Evolutionary conservation across 2,329 filamentous ascomycete species (phyloP).

Genomic region (Magnaporthiopsis rhizophila): DNA sequence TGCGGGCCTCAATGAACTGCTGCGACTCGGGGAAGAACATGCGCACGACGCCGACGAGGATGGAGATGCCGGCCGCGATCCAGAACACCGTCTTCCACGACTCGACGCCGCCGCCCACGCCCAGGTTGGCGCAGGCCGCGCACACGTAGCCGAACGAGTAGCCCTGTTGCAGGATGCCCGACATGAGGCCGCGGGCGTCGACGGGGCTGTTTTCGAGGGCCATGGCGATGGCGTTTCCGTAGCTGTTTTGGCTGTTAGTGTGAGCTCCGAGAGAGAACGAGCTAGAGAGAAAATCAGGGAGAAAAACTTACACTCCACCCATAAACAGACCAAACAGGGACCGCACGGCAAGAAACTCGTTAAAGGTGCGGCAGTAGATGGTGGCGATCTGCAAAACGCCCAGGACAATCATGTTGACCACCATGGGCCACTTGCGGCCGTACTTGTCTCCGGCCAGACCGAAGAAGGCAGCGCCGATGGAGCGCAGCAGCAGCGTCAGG

Average conservation of each 20-base stretch:
- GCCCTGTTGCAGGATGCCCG: slow-evolving; percentile 74
- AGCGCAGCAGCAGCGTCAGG: slow-evolving; percentile 65
- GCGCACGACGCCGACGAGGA: slow-evolving; percentile 60
- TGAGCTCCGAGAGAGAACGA: too few relatives aligned
- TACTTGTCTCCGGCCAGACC: slow-evolving; percentile 72
- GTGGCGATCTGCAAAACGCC: slow-evolving; percentile 57
- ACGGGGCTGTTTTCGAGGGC: slow-evolving; percentile 52
- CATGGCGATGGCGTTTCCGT: slow-evolving; percentile 72
- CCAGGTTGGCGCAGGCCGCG: slow-evolving; percentile 44
- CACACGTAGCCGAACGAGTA: slow-evolving; percentile 75
- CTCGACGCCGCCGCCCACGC: slow-evolving; percentile 54
- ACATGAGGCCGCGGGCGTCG: slow-evolving; percentile 70
- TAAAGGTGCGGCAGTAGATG: slow-evolving; percentile 65
- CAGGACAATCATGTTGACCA: slow-evolving; percentile 61
- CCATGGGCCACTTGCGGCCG: slow-evolving; percentile 79
- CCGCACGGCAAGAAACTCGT: slow-evolving; percentile 66
- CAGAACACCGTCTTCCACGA: slow-evolving; percentile 72
- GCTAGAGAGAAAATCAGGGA: too few relatives aligned
- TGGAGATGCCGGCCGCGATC: slow-evolving; percentile 59
- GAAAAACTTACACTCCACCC: slow-evolving; percentile 51
- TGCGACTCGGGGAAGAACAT: slow-evolving; percentile 65
- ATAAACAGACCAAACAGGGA: slow-evolving; percentile 71
- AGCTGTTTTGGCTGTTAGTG: slow-evolving; percentile 23
- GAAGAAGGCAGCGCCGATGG: slow-evolving; percentile 67
- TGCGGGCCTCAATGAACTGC: slow-evolving; percentile 61